Base-by-base conservation (phyloP, 768 basidiomycete species). In the Suillus weaverae region DNA sequence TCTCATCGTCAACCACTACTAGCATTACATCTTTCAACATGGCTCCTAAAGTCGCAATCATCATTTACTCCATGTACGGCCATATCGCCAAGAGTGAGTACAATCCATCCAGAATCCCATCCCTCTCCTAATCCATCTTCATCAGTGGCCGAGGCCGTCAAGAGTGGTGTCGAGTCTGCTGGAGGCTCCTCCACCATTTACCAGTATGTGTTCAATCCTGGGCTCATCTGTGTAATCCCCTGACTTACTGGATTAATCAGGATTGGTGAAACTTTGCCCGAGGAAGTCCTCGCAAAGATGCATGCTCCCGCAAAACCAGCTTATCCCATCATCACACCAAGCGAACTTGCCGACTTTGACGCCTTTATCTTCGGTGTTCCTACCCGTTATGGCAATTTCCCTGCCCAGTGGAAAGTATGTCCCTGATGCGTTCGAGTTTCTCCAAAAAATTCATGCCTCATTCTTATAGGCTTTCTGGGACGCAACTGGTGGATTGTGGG, bases 371-470 rank as follows among this genome's bases (percentile, higher is more conserved):
- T 93, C 60, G 94, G 92, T 65, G 80, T 93, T 64, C 89, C 89
- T 61, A 91, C 90, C 33, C 89, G 94, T 70, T 96, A 85, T 77
- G 94, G 94, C 48, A 87, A 84, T 71, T 88, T 92, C 76, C 86
- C 93, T 32, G 90, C 81, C 2, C 94, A 95, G 70, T 90, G 86
- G 86, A 91, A 90, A 85, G 89, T 86, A 61, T 2, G 79, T 68
- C 9, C 57, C 60, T 66, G 60, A 65, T 70, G 14, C 59, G 54
- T 51, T 48, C n/a, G 38, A 41, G 7, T 18, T 7, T 13, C 32
- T 26, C 30, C 18, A 9, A 6, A 33, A 54, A 35, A 35, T 32
- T 36, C 60, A 38, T 18, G 6, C 1, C 20, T 4, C 18, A 5
- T 22, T 56, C 51, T 30, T 50, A 10, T 26, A 90, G 88, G 74